Conservation (phyloP, 345 rosid species). For the Firmiana major region DNA sequence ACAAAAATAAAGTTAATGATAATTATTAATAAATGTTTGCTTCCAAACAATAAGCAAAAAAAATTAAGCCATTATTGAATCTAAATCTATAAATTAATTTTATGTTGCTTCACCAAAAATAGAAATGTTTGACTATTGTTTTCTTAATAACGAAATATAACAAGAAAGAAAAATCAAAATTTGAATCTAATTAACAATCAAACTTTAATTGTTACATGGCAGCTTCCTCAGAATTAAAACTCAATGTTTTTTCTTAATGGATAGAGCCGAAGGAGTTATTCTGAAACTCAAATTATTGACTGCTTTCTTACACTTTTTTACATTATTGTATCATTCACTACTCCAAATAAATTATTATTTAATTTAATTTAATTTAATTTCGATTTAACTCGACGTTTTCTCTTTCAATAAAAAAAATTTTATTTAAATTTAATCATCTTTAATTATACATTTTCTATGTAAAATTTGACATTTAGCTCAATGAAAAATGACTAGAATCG, state of each 20-base stretch:
- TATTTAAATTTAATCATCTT: not conserved
- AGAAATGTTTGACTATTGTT: too few relatives aligned
- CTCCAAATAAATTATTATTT: not conserved
- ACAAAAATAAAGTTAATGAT: too few relatives aligned
- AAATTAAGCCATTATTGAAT: not conserved
- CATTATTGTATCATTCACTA: not conserved
- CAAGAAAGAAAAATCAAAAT: too few relatives aligned
- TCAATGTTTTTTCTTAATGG: not conserved
- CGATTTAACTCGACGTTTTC: too few relatives aligned
- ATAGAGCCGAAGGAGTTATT: not conserved
- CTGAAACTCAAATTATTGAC: not conserved
- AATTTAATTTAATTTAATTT: not conserved
- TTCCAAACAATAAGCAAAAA: not conserved
- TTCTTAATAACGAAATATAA: too few relatives aligned
- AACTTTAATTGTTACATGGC: too few relatives aligned
- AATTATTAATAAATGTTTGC: not conserved
- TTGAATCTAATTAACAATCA: too few relatives aligned
- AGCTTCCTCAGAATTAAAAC: not conserved
- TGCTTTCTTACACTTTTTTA: not conserved
- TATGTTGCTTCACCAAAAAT: too few relatives aligned
- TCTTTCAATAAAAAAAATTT: too few relatives aligned
- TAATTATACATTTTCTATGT: not conserved
- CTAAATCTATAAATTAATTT: too few relatives aligned
- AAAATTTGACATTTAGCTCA: not conserved
- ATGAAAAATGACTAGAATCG: not conserved